Conservation (phyloP, 208 protist genomes). For the Wallacemonas sp. region DNA sequence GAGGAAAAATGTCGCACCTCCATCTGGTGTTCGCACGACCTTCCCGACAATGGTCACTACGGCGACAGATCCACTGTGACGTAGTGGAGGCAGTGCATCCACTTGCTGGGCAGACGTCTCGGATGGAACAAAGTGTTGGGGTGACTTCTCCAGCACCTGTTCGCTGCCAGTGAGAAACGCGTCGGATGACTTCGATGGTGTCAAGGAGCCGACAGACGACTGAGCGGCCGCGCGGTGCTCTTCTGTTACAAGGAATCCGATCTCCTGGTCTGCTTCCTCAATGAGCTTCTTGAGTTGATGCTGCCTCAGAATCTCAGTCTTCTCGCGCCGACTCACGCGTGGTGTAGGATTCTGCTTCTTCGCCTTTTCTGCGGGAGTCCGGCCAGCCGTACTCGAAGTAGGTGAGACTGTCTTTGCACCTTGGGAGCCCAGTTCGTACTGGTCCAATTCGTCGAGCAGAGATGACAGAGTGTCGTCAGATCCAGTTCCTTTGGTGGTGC, state of each 20-base stretch:
- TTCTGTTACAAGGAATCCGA: constrained; percentile 4
- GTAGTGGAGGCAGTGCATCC: constrained; percentile 33
- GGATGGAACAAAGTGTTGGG: constrained; percentile 66
- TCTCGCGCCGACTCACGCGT: not conserved
- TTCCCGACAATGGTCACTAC: constrained; percentile 72
- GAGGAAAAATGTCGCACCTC: constrained; percentile 38
- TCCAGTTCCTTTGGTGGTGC: not conserved
- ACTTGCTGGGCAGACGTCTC: constrained; percentile 40
- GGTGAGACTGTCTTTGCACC: not conserved
- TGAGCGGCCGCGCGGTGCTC: not conserved
- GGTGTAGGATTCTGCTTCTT: not conserved
- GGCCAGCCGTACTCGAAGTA: not conserved
- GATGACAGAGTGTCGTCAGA: not conserved
- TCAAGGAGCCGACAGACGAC: not conserved
- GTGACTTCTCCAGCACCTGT: constrained; percentile 51
- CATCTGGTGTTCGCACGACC: constrained; percentile 23
- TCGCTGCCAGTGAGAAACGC: constrained; percentile 8
- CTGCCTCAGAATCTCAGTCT: constrained; percentile 2
- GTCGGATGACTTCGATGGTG: not conserved
- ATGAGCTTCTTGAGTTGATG: constrained; percentile 8
- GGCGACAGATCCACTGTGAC: constrained; percentile 49
- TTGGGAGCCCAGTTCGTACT: not conserved
- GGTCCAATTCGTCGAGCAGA: constrained; percentile 1
- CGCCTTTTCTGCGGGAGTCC: not conserved
- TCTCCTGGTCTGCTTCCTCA: constrained; percentile 1